A percentile compares a stretch with the other conserved stretches of the same genome.
Evolutionary conservation across 208 protist genomes (phyloP).

Genomic region (Trypanosoma grayi): DNA sequence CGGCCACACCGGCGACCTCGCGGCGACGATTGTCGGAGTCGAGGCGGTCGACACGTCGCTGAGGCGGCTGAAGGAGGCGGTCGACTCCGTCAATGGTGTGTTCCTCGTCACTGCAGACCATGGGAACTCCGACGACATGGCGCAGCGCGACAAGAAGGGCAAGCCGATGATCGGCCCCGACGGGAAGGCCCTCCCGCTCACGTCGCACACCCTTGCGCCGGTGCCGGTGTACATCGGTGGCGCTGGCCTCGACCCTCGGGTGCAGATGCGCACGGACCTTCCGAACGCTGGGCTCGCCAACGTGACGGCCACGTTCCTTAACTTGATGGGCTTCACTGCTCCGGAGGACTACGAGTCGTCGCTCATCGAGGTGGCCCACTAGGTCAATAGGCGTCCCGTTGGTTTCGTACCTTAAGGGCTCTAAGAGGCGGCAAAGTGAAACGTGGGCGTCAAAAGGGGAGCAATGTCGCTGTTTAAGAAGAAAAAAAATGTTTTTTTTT

Average conservation of each 20-base stretch:
- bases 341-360: slow-evolving; percentile 88
- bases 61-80: slow-evolving; percentile 71
- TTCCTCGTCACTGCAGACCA: slow-evolving; percentile 94
- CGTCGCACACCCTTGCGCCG: slow-evolving; percentile 92
- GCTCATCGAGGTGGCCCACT: slow-evolving; percentile 50
- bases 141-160: slow-evolving; percentile 91
- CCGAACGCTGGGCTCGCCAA: slow-evolving; percentile 89
- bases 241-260: slow-evolving; percentile 68
- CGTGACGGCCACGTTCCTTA: slow-evolving; percentile 94
- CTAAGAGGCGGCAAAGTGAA: too few species aligned
- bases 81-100: slow-evolving; percentile 83
- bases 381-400: not conserved
- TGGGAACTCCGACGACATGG: slow-evolving; percentile 96
- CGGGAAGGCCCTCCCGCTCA: slow-evolving; percentile 81
- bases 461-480: not conserved
- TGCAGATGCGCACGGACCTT: slow-evolving; percentile 85
- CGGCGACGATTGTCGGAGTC: slow-evolving; percentile 69
- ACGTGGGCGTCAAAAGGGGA: too few species aligned
- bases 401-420: too few species aligned
- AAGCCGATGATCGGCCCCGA: slow-evolving; percentile 71
- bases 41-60: slow-evolving; percentile 89
- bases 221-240: slow-evolving; percentile 93
- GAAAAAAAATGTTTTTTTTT: not conserved
- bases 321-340: slow-evolving; percentile 91
- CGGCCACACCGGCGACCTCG: slow-evolving; percentile 93